Evolutionary conservation across 352 stramenopile species (phyloP).

Genomic region (Sclerospora graminicola): DNA sequence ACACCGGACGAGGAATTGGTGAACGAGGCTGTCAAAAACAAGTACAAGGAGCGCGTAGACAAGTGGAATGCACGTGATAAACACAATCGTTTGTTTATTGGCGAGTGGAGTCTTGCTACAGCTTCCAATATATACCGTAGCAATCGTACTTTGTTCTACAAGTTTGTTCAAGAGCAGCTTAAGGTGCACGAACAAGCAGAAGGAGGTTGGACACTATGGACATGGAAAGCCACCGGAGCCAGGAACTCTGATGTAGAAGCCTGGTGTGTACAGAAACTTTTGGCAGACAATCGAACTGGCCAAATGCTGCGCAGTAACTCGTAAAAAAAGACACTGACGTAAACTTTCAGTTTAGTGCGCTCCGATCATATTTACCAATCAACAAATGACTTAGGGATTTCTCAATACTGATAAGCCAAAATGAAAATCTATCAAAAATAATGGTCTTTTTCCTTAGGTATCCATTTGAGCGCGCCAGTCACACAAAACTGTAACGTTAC

Average conservation of each 20-base stretch:
- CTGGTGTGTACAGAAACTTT: slow-evolving; percentile 50
- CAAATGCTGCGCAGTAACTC: slow-evolving; percentile 7
- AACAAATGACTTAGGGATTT: too few relatives aligned
- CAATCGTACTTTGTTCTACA: slow-evolving; percentile 29
- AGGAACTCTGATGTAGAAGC: slow-evolving; percentile 25
- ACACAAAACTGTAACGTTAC: too few relatives aligned
- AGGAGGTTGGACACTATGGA: slow-evolving; percentile 60
- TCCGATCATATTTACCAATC: too few relatives aligned
- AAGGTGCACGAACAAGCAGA: slow-evolving; percentile 36
- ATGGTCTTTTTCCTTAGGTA: too few relatives aligned
- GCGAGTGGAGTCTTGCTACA: slow-evolving; percentile 46
- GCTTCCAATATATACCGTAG: slow-evolving; percentile 35
- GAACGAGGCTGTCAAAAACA: slow-evolving; percentile 18
- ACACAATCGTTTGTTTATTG: slow-evolving; percentile 41
- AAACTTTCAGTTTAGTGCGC: too few relatives aligned
- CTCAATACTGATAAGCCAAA: too few relatives aligned
- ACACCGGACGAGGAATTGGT: slow-evolving; percentile 38
- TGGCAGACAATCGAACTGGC: slow-evolving; percentile 24
- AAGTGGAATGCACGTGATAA: slow-evolving; percentile 23
- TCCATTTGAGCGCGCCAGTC: too few relatives aligned
- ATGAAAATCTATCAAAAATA: too few relatives aligned
- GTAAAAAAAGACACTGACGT: too few relatives aligned
- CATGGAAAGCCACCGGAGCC: slow-evolving; percentile 38
- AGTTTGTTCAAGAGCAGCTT: slow-evolving; percentile 38
- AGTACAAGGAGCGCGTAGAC: slow-evolving; percentile 19